Evolutionary conservation across 2,329 filamentous ascomycete species (phyloP), one percentile per base, ranked within the genome.

Genomic region (Trichoderma cornu-damae): DNA sequence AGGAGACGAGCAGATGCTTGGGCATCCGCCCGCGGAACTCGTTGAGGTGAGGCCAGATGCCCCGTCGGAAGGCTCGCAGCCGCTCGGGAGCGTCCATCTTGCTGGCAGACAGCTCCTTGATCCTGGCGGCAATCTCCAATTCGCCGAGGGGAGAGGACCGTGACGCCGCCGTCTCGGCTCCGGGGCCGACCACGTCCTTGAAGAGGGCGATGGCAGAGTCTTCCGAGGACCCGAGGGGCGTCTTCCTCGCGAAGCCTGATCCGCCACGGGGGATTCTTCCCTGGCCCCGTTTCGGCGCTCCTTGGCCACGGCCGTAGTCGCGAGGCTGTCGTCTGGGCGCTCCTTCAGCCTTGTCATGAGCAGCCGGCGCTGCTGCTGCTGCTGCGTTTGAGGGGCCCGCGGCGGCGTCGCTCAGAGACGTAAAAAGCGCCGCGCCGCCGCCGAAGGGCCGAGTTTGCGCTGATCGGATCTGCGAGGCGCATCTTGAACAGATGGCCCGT

Each of bases 401-500:
- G 2, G 43, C 20, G 14, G 59, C 55, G 24, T 65, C 58, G 24
- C 62, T 60, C 46, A 62, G 35, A 24, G 67, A 66, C 16, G 67
- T 63, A 55, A 66, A 68, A 52, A 62, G 60, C 22, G 64, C 64
- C 32, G 52, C 56, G 6, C 58, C 56, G 6, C 58, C 56, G 46
- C 62, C 65, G 40, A 66, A 57, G 34, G 61, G 52, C 58, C 59
- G 62, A 14, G 56, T 55, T 9, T 63, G 54, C 18, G 57, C 56
- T 16, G 60, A 52, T 30, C 66, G 66, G 48, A 70, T 48, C 32
- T 66, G 67, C 18, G 66, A 64, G 43, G 67, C 66, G 61, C 72
- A 75, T 63, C 66, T 69, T 60, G 65, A 67, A 64, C 72, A 74
- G 58, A 67, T 62, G 34, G 66, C 64, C 56, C 70, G 65, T 56